Base-by-base conservation (phyloP, 208 protist species). In the Crithidia bombi region DNA sequence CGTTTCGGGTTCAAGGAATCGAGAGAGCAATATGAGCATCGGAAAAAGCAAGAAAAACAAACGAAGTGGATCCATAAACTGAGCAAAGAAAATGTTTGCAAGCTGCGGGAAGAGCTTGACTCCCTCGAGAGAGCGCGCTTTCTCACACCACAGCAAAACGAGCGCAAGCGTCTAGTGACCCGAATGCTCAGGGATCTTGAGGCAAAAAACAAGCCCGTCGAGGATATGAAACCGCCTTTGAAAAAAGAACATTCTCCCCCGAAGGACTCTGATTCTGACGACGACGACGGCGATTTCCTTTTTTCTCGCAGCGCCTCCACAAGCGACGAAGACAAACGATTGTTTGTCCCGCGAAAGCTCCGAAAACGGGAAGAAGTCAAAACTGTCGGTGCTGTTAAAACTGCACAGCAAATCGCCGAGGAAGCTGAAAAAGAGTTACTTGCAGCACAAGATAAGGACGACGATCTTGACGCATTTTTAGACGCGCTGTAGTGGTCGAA, bases 121-220 rank as follows among this genome's bases (percentile, higher is more conserved):
- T 83, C 76, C 41, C 36, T 94, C 14, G 65, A 74, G 11, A 46
- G 75, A 30, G 89, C 89, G 17, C 56, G 23, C 1, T 94, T 94
- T 75, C 62, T 91, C 19, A 30, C 85, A n/a, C 85, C 89, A 12
- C 85, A 84, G 33, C 89, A 94, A 75, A 84, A 81, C 19, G 83
- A 90, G 67, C 52, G 85, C 39, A 91, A 94, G 68, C 75, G 81
- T 9, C 63, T 90, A 19, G 85, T 94, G 2, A 57, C 74, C 9
- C 61, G 77, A 15, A 88, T 91, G 81, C 38, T 91, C 33, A 38
- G n/a, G 19, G 80, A 81, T 26, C 63, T 86, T 21, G 65, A 73
- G 25, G 59, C 65, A 3, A 44, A 11, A 2, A 39, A 69, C 10
- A 65, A 72, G 11, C 38, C 49, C 2, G 56, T 64, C 9, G 23